phyloP scores from a whole-genome alignment of 2,329 filamentous ascomycete species.

The Fusarium austroafricanum region DNA sequence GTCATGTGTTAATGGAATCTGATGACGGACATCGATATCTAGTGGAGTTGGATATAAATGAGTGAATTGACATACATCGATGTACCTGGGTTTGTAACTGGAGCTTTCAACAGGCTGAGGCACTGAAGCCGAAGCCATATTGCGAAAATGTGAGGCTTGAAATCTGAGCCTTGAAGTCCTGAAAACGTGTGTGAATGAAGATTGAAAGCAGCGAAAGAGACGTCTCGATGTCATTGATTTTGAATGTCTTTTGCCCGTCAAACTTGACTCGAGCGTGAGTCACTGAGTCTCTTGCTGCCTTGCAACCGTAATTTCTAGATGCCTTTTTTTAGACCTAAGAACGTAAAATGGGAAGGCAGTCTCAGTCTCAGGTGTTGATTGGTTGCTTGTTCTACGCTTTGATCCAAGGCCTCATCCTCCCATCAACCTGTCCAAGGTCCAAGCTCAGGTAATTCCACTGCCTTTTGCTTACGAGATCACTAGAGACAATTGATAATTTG shows the following conservation, averaged over 20 bases:
- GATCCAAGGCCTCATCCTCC: slow-evolving; percentile 36
- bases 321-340: slow-evolving; percentile 6
- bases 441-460: slow-evolving; percentile 22
- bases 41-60: slow-evolving; percentile 11
- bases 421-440: slow-evolving; percentile 31
- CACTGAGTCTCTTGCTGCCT: slow-evolving; percentile 29
- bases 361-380: slow-evolving; percentile 28
- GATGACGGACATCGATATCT: slow-evolving; percentile 12
- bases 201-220: slow-evolving; percentile 27
- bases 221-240: slow-evolving; percentile 42
- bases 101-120: slow-evolving; percentile 29
- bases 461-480: slow-evolving; percentile 32
- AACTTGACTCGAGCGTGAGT: slow-evolving; percentile 20
- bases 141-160: slow-evolving; percentile 23
- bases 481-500: slow-evolving; percentile 44
- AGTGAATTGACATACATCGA: slow-evolving; percentile 64
- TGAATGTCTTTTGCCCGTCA: background rate
- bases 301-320: slow-evolving; percentile 21
- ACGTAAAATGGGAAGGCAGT: slow-evolving; percentile 1
- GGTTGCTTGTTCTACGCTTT: slow-evolving; percentile 27
- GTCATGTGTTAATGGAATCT: slow-evolving; percentile 34
- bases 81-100: slow-evolving; percentile 62
- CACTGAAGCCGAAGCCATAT: slow-evolving; percentile 47
- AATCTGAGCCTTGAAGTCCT: slow-evolving; percentile 12
- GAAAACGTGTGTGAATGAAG: slow-evolving; percentile 4